Percentiles rank a stretch among this genome's conserved stretches.
Conservation (phyloP, 768 basidiomycete genomes). For the Boletus vinaceobasis region DNA sequence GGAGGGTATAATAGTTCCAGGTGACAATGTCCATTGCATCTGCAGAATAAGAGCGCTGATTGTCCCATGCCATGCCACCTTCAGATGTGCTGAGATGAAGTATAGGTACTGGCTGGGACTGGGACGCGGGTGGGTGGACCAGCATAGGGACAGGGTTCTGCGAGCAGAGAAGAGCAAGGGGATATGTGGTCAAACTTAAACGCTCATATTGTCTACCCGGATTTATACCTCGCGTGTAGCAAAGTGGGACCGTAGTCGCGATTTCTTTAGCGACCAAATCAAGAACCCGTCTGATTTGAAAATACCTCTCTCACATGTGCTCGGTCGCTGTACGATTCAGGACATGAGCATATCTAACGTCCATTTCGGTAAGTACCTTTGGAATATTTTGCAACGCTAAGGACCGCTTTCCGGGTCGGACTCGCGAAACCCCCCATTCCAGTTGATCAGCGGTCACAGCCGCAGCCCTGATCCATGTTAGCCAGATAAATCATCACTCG, state of each 20-base stretch:
- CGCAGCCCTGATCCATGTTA: conserved; percentile 16
- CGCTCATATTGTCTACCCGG: conserved; percentile 20
- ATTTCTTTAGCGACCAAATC: conserved; percentile 32
- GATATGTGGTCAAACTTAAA: conserved; percentile 19
- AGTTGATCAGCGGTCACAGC: conserved; percentile 17
- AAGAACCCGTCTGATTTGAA: conserved; percentile 33
- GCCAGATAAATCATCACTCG: conserved; percentile 7
- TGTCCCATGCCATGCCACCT: conserved; percentile 50
- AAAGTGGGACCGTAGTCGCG: conserved; percentile 24
- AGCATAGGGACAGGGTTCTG: conserved; percentile 11
- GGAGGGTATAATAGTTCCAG: conserved; percentile 48
- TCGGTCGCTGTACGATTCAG: conserved; percentile 27
- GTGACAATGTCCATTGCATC: conserved; percentile 38
- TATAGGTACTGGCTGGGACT: conserved; percentile 41
- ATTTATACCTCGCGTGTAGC: conserved; percentile 33
- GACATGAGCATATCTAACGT: conserved; percentile 26
- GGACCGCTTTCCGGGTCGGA: conserved; percentile 17
- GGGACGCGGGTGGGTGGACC: conserved; percentile 16
- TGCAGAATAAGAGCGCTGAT: conserved; percentile 35
- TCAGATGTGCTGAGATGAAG: conserved; percentile 58
- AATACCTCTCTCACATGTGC: conserved; percentile 31
- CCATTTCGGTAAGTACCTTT: conserved; percentile 22
- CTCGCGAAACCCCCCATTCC: conserved; percentile 11
- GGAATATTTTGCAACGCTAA: conserved; percentile 17
- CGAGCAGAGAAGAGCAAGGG: conserved; percentile 13